Conservation (phyloP, 1,284 basidiomycete genomes). For the Marasmius sp. region DNA sequence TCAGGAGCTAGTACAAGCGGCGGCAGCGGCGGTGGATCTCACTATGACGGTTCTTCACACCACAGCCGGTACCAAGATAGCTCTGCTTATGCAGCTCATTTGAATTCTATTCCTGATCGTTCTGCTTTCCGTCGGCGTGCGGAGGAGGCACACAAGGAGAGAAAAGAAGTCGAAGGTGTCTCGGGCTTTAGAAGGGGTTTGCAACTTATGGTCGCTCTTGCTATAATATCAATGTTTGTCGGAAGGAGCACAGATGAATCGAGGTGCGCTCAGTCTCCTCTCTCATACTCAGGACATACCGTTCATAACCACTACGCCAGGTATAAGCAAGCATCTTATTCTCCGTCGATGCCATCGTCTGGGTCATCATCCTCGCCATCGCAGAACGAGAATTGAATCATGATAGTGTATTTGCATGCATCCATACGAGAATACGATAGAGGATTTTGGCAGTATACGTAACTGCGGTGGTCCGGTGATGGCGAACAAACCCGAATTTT, state of each 20-base stretch:
- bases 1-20: neutral
- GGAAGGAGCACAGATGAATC: neutral
- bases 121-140: slow-evolving; percentile 8
- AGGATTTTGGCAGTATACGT: too few relatives aligned
- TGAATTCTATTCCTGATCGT: slow-evolving; percentile 1
- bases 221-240: neutral
- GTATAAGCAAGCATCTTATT: neutral
- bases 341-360: neutral
- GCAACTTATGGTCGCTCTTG: slow-evolving; percentile 10
- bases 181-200: slow-evolving; percentile 11
- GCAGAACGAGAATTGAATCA: too few relatives aligned
- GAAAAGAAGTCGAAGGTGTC: slow-evolving; percentile 10
- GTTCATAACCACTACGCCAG: neutral
- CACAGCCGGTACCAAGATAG: neutral
- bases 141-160: slow-evolving; percentile 8
- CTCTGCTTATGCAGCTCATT: neutral
- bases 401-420: too few relatives aligned
- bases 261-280: neutral
- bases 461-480: too few relatives aligned
- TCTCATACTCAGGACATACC: neutral
- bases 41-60: neutral
- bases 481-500: too few relatives aligned
- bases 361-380: neutral
- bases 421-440: too few relatives aligned
- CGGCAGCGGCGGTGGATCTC: neutral